These are phyloP conservation scores for Alnus glutinosa DNA, from an alignment of 306 rosid species.

Conservation along the genomic window DNA sequence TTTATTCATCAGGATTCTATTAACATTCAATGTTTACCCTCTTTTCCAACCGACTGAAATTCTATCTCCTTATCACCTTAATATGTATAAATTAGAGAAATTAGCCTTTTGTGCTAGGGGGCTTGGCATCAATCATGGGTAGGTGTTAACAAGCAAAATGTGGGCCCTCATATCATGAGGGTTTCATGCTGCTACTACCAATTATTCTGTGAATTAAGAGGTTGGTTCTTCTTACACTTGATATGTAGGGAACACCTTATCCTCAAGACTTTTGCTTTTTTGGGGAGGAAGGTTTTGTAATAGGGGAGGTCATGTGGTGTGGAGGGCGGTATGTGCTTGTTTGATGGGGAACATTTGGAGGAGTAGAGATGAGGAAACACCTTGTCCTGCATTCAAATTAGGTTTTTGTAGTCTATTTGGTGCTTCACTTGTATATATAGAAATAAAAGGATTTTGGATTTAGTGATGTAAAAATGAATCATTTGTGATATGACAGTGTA, in stretches of 20 bases:
- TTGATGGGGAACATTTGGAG: neutral
- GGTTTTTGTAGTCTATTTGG: neutral
- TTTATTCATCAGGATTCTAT: slow-evolving; percentile 3
- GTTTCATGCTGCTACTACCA: neutral
- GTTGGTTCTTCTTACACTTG: neutral
- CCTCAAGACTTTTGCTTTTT: neutral
- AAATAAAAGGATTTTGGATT: neutral
- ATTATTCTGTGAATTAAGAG: neutral
- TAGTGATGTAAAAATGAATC: neutral
- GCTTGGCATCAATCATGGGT: neutral
- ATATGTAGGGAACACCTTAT: neutral
- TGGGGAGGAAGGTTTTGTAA: neutral
- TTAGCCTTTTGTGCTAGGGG: neutral
- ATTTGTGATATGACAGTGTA: neutral
- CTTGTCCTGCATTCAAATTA: neutral
- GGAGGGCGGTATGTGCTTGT: neutral
- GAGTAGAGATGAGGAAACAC: neutral
- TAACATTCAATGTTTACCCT: neutral
- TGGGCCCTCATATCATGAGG: neutral
- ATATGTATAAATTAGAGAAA: neutral
- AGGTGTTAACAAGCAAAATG: neutral
- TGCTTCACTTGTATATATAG: neutral
- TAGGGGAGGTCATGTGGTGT: neutral
- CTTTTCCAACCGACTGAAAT: neutral
- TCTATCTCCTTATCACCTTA: neutral